Base-by-base conservation (phyloP, 805 yeast genomes). In the Kodamaea jinghongensis region DNA sequence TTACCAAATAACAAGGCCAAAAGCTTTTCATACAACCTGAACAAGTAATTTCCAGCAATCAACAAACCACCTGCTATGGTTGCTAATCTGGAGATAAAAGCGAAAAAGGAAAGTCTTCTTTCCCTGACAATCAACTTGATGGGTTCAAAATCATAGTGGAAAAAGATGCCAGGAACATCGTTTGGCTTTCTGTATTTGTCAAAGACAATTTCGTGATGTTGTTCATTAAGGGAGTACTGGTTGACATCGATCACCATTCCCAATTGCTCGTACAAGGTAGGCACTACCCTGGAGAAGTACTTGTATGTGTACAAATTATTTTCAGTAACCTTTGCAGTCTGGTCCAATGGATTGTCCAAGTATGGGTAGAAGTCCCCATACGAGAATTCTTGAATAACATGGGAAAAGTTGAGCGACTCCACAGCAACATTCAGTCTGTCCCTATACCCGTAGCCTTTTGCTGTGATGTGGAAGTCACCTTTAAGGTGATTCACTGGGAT, bases 361-460 rank as follows among this genome's bases (percentile, higher is more conserved):
- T 76, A 83, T 3, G 99, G 97, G 55, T 79, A 89, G 60, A 84
- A 89, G 27, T 79, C 86, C 10, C 99, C 99, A 63, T 82, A 91
- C 8, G 97, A 88, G 46, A 89, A 78, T 60, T 91, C 98, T 44
- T 78, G 77, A 44, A 93, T 82, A 4, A 79, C 78, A 61, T 93
- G 99, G 1, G 96, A 76, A 56, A 91, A 84, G 55, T 91, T 86
- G 43, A 86, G 63, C 15, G 72, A 63, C 28, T 78, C 78, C 6
- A 54, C 25, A 1, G 76, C 77, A 8, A 73, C 70, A 31, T 63
- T 61, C 33, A 76, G 65, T 42, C 76, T 61, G 45, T 73, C 81
- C 15, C 50, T 36, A 45, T 81, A 81, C 1, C 86, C 90, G 46
- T 66, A 65, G 0, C 95, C 95, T 50, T 76, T 80, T 2, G 86